Base-by-base conservation (phyloP, 805 yeast genomes). In the Nakazawaea wickerhamii region DNA sequence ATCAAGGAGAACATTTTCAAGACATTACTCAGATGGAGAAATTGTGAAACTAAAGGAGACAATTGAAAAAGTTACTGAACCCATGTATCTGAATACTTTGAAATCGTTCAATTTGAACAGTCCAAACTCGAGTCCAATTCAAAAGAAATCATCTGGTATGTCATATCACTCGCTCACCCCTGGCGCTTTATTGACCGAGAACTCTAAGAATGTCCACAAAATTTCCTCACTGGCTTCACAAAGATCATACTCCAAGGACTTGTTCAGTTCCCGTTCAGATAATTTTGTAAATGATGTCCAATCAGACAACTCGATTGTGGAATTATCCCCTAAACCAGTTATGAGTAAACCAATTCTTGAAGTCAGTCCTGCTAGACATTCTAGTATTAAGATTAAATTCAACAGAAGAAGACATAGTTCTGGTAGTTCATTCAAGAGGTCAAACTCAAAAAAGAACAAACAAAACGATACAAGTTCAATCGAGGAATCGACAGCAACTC, bases 401-500 rank as follows among this genome's bases (percentile, higher is more conserved):
- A 33, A 28, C 30, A 35, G 26, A 15, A 20, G 36, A 11, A 28
- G 14, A n/a, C n/a, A n/a, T n/a, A 34, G 23, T 7, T 34, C 37
- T 5, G 30, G 37, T 9, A 27, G 38, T 13, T 13, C 30, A 5
- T 26, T 31, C 4, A 27, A 13, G n/a, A 40, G 13, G 15, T 20
- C 25, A 5, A 11, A 14, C 6, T n/a, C 21, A 32, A 38, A 18
- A 18, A 38, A 19, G 8, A 18, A 14, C 17, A 30, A n/a, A 15
- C 19, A 39, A 11, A 14, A 30, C 6, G 42, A 37, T 7, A 15
- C 15, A 10, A 15, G 17, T 8, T 17, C 21, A 4, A 25, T 25
- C 13, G 36, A 44, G 1, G 20, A 47, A 27, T 30, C 51, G 13
- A 41, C 49, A 1, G 38, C 48, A 14, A 34, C 48, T 6, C 43